phyloP scores from a whole-genome alignment of 176 grass and related monocot genomes.

The Neostapfia colusana region DNA sequence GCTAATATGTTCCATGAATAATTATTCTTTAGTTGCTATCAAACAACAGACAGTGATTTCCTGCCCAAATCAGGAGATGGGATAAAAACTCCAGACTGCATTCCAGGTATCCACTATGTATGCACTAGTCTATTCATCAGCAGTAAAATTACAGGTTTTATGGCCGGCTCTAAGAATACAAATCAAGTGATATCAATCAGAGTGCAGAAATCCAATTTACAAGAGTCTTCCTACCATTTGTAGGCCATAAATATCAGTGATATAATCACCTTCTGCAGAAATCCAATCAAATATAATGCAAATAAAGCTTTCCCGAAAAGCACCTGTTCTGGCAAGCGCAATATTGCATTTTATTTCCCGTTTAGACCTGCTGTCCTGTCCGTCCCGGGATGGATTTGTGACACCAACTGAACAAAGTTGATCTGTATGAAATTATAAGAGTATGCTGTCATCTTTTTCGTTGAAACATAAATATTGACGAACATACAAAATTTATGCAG shows the following conservation, averaged over 20 bases:
- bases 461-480: slow-evolving; percentile 31
- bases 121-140: slow-evolving; percentile 4
- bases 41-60: not conserved
- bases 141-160: slow-evolving; percentile 24
- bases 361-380: not conserved
- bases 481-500: slow-evolving; percentile 21
- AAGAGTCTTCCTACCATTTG: not conserved
- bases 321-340: slow-evolving; percentile 9
- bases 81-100: not conserved
- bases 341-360: slow-evolving; percentile 22
- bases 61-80: not conserved
- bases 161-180: slow-evolving; percentile 28
- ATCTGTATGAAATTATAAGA: slow-evolving; percentile 42
- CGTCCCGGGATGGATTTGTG: slow-evolving; percentile 1
- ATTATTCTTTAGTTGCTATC: not conserved
- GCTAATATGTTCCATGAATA: not conserved
- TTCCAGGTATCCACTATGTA: not conserved
- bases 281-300: slow-evolving; percentile 26
- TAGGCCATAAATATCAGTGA: not conserved
- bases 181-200: slow-evolving; percentile 1
- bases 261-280: slow-evolving; percentile 3
- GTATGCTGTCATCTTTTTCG: not conserved
- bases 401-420: slow-evolving; percentile 23
- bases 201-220: slow-evolving; percentile 13
- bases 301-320: slow-evolving; percentile 14